phyloP scores from a whole-genome alignment of 371 early-diverging fungal species.

The Lichtheimia corymbifera region DNA sequence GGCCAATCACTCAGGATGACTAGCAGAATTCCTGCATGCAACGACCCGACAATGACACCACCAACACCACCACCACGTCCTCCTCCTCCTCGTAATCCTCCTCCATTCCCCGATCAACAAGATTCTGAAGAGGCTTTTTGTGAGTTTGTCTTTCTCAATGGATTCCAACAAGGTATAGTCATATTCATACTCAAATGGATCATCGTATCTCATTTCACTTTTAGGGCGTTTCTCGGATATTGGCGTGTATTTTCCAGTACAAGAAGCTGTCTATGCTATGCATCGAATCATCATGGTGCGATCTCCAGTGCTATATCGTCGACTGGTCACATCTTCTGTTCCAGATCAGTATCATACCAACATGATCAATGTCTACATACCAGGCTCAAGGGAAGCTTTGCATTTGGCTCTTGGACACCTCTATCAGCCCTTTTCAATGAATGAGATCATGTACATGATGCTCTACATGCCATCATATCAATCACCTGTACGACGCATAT shows the following conservation, averaged over 20 bases:
- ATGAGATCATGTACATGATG: slow-evolving; percentile 31
- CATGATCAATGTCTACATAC: slow-evolving; percentile 28
- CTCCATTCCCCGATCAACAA: neutral
- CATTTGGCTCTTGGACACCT: slow-evolving; percentile 33
- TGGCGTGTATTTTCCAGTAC: slow-evolving; percentile 31
- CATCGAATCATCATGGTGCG: slow-evolving; percentile 35
- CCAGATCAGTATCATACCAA: slow-evolving; percentile 9
- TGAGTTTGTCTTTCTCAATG: slow-evolving; percentile 25
- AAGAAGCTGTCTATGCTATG: slow-evolving; percentile 30
- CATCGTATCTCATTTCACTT: neutral
- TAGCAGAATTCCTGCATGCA: too few species aligned
- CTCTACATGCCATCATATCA: neutral
- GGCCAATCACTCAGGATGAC: too few species aligned
- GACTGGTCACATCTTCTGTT: slow-evolving; percentile 13
- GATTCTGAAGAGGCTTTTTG: slow-evolving; percentile 12
- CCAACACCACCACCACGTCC: too few species aligned
- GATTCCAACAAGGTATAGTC: slow-evolving; percentile 23
- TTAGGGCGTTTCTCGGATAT: slow-evolving; percentile 40
- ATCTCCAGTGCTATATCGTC: slow-evolving; percentile 40
- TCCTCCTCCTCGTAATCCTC: neutral
- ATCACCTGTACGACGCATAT: slow-evolving; percentile 34
- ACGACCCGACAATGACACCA: neutral
- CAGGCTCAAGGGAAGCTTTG: slow-evolving; percentile 33
- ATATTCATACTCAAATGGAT: too few species aligned
- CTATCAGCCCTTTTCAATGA: slow-evolving; percentile 31